Evolutionary conservation across 768 basidiomycete genomes (phyloP), one percentile per base, ranked within the genome.

Genomic region (Mrakia gelida): DNA sequence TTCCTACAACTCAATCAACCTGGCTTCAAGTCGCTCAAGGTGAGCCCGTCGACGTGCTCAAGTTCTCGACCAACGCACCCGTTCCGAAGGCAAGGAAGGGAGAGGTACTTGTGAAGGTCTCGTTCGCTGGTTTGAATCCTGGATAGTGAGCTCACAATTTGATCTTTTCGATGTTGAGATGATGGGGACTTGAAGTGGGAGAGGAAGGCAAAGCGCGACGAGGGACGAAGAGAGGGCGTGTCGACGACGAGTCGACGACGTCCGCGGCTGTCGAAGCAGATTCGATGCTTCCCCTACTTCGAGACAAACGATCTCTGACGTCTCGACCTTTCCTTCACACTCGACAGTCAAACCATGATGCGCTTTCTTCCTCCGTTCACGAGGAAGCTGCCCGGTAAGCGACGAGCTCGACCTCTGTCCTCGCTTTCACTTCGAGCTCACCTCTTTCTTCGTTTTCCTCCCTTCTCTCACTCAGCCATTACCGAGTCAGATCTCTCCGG

Each of bases 401-500:
- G 45, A 38, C 38, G 45, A 45, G 15, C 41, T 43, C 41, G 26
- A 63, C 41, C 71, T 72, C 45, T 52, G 45, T 26, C 16, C 73
- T 5, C 10, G n/a, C 73, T n/a, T 16, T 41, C n/a, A 6, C 45
- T 45, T 15, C 5, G 11, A 45, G 45, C 45, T 45, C 45, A 45
- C 11, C 72, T 16, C 52, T 30, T 54, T 38, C 9, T 16, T 28
- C 56, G 5, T 28, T 67, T 21, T 23, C n/a, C 38, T n/a, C 13
- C 38, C 4, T 38, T 8, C 38, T 38, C 38, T 38, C 4, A 38
- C 1, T 11, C 74, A n/a, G 38, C 49, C 16, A 30, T 68, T 10
- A 4, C 65, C 52, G 77, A 78, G 54, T 68, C 41, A 26, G 77
- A 78, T 67, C 77, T 78, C 26, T 73, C 77, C 5, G 77, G 77